These are phyloP conservation scores for Leishmania turanica DNA, from an alignment of 208 protist genomes.

Conservation along the genomic window DNA sequence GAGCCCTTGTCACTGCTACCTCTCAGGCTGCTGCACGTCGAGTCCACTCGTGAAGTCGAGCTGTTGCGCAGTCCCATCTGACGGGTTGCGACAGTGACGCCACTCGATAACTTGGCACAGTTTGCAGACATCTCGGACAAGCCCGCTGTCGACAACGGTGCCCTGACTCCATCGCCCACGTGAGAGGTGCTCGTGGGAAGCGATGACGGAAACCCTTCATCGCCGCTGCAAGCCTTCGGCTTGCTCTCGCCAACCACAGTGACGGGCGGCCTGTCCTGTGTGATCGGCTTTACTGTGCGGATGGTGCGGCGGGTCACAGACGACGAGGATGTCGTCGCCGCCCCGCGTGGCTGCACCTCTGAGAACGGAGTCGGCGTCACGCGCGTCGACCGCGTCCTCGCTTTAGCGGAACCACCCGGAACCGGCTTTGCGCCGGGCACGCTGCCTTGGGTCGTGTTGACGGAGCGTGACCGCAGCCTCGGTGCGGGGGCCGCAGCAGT, in stretches of 20 bases:
- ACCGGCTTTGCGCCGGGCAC: neutral
- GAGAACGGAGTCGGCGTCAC: conserved; percentile 7
- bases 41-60: conserved; percentile 11
- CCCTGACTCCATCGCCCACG: neutral
- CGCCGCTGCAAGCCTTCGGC: neutral
- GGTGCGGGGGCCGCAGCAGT: conserved; percentile 2
- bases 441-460: conserved; percentile 19
- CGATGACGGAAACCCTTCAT: neutral
- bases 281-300: conserved; percentile 8
- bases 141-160: neutral
- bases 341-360: conserved; percentile 2
- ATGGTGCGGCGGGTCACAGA: conserved; percentile 11
- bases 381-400: conserved; percentile 5
- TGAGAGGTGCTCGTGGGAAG: conserved; percentile 9
- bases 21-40: conserved; percentile 20
- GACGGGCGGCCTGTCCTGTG: neutral
- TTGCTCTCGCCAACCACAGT: neutral
- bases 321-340: neutral
- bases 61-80: neutral
- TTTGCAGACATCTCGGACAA: neutral
- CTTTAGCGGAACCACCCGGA: neutral
- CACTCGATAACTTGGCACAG: neutral
- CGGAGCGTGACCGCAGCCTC: conserved; percentile 21
- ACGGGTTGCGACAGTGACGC: neutral
- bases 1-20: conserved; percentile 19